A percentile compares a stretch with the other conserved stretches of the same genome.
Conservation (phyloP, 2,329 filamentous ascomycete genomes). For the Colletotrichum ledebouriae region DNA sequence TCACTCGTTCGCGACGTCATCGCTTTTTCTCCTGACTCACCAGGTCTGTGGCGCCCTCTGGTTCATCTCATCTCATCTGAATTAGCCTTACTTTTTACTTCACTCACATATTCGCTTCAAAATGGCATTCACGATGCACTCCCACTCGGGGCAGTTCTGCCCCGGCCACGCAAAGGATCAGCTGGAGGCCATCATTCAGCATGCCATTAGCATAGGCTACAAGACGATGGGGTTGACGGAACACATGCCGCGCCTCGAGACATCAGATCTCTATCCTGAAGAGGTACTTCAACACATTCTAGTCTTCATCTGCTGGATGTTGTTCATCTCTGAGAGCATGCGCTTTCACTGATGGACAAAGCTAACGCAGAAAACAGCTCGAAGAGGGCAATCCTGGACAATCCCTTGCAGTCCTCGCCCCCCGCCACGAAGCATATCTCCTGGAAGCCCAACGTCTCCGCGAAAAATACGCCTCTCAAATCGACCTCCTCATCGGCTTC, state of each 20-base stretch:
- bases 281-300: conserved; percentile 66
- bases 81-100: neutral
- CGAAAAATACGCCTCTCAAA: conserved; percentile 75
- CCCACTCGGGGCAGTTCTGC: conserved; percentile 98
- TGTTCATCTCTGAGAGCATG: too few species aligned
- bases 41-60: conserved; percentile 17
- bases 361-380: conserved; percentile 56
- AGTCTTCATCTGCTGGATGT: too few species aligned
- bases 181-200: conserved; percentile 85
- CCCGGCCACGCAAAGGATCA: conserved; percentile 87
- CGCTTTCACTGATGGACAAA: too few species aligned
- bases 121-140: conserved; percentile 99
- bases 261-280: conserved; percentile 89
- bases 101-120: conserved; percentile 2
- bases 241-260: conserved; percentile 87
- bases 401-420: conserved; percentile 62
- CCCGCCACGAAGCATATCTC: conserved; percentile 79
- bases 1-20: conserved; percentile 13
- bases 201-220: conserved; percentile 84
- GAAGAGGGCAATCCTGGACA: conserved; percentile 63
- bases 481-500: conserved; percentile 89
- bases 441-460: conserved; percentile 81
- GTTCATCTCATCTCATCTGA: conserved; percentile 36
- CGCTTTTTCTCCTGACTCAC: conserved; percentile 7
- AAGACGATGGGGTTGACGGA: conserved; percentile 90